A percentile compares a stretch with the other conserved stretches of the same genome.
These are phyloP conservation scores for Melampsora americana DNA, from an alignment of 1,284 basidiomycete genomes.

Conservation along the genomic window DNA sequence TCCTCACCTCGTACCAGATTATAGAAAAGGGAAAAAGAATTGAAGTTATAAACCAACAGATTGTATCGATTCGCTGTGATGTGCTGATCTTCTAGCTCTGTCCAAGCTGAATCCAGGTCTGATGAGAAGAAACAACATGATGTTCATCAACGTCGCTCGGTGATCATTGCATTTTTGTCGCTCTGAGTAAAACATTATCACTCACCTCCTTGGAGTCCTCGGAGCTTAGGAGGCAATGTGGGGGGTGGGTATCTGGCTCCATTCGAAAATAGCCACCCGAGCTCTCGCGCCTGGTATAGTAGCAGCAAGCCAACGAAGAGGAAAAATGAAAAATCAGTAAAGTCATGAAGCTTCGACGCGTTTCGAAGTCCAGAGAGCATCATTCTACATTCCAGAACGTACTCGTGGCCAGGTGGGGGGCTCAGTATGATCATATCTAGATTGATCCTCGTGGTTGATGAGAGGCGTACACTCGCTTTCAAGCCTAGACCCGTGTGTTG, in stretches of 20 bases:
- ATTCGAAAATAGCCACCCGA: conserved; percentile 39
- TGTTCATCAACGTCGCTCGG: not conserved
- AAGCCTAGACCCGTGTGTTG: not conserved
- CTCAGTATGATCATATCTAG: not conserved
- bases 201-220: conserved; percentile 41
- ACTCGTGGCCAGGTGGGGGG: not conserved
- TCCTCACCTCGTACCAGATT: not conserved
- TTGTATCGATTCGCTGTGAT: conserved; percentile 39
- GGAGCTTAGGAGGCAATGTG: conserved; percentile 24
- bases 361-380: no score
- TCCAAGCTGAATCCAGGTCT: conserved; percentile 44
- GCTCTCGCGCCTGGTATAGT: conserved; percentile 18
- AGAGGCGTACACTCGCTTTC: not conserved
- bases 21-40: not conserved
- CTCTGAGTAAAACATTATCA: not conserved
- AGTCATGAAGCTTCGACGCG: no score
- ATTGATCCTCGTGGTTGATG: not conserved
- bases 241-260: conserved; percentile 34
- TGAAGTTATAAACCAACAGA: conserved; percentile 10
- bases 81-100: conserved; percentile 37
- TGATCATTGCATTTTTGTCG: not conserved
- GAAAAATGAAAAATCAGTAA: not conserved
- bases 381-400: not conserved
- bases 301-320: not conserved
- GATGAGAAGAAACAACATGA: not conserved